A percentile compares a stretch with the other conserved stretches of the same genome.
phyloP scores from a whole-genome alignment of 345 rosid species.

The Syzygium jambos region DNA sequence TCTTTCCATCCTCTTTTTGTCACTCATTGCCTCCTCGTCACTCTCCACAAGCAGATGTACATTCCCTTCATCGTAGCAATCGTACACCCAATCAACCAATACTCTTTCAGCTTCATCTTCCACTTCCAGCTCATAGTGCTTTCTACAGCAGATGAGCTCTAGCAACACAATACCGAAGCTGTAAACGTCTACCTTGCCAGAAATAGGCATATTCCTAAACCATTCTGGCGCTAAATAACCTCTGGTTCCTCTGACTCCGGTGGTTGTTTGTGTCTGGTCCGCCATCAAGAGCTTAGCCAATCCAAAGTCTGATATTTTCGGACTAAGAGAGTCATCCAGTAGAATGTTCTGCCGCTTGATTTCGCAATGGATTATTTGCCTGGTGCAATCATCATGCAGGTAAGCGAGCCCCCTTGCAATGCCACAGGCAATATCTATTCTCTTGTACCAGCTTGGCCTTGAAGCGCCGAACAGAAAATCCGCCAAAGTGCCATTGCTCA shows the following conservation, averaged over 20 bases:
- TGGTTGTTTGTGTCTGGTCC: slow-evolving; percentile 16
- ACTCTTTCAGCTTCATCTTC: slow-evolving; percentile 4
- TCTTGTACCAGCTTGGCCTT: slow-evolving; percentile 15
- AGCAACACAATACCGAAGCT: slow-evolving; percentile 31
- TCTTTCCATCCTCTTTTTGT: slow-evolving; percentile 21
- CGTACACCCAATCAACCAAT: slow-evolving; percentile 39
- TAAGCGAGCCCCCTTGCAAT: slow-evolving; percentile 24
- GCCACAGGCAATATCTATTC: slow-evolving; percentile 19
- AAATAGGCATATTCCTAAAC: slow-evolving; percentile 29
- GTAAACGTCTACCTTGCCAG: slow-evolving; percentile 35
- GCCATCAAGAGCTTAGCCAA: slow-evolving; percentile 22
- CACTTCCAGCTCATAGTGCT: slow-evolving; percentile 1
- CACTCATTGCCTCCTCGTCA: slow-evolving; percentile 31
- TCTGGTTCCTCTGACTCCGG: slow-evolving; percentile 25
- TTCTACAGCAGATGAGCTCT: slow-evolving; percentile 30
- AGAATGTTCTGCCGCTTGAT: slow-evolving; percentile 33
- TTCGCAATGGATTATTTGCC: slow-evolving; percentile 27
- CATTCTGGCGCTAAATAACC: slow-evolving; percentile 39
- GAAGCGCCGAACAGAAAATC: slow-evolving; percentile 9
- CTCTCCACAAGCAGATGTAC: slow-evolving; percentile 14
- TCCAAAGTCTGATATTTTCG: slow-evolving; percentile 27
- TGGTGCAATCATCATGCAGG: slow-evolving; percentile 28
- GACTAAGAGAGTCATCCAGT: slow-evolving; percentile 8
- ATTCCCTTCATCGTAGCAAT: slow-evolving; percentile 23
- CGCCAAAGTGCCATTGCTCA: slow-evolving; percentile 22